Evolutionary conservation across 495 filamentous ascomycete genomes (phyloP).

Genomic region (Penicillium chermesinum): DNA sequence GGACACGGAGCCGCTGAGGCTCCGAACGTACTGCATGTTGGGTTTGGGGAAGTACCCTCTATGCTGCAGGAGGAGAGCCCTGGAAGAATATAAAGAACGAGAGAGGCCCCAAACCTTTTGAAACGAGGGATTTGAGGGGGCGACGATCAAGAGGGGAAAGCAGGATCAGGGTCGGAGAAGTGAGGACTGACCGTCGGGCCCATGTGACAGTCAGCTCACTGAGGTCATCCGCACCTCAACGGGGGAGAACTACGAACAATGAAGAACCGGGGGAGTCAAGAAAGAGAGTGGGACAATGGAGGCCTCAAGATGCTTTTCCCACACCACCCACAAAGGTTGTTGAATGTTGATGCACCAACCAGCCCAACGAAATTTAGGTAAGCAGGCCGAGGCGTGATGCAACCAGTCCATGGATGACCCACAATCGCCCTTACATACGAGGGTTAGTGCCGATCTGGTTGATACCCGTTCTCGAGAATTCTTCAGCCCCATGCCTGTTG

Average conservation of each 20-base stretch:
- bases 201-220: constrained; percentile 41
- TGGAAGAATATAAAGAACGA: constrained; percentile 5
- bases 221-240: constrained; percentile 18
- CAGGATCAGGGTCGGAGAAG: constrained; percentile 20
- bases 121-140: not conserved
- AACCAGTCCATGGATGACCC: too few relatives aligned
- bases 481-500: too few relatives aligned
- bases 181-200: constrained; percentile 32
- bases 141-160: constrained; percentile 8
- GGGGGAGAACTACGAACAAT: not conserved
- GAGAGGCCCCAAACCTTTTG: not conserved
- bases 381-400: constrained; percentile 13
- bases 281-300: constrained; percentile 1
- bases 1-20: constrained; percentile 90
- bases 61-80: constrained; percentile 5
- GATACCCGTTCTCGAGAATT: too few relatives aligned
- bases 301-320: not conserved
- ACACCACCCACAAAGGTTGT: not conserved
- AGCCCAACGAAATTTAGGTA: constrained; percentile 18
- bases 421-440: too few relatives aligned
- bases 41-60: constrained; percentile 16
- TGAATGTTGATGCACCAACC: constrained; percentile 18
- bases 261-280: constrained; percentile 11
- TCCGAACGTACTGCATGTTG: constrained; percentile 95
- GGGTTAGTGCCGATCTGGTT: not conserved